Conservation (phyloP, 441 rosid species). For the Codiaeum variegatum region DNA sequence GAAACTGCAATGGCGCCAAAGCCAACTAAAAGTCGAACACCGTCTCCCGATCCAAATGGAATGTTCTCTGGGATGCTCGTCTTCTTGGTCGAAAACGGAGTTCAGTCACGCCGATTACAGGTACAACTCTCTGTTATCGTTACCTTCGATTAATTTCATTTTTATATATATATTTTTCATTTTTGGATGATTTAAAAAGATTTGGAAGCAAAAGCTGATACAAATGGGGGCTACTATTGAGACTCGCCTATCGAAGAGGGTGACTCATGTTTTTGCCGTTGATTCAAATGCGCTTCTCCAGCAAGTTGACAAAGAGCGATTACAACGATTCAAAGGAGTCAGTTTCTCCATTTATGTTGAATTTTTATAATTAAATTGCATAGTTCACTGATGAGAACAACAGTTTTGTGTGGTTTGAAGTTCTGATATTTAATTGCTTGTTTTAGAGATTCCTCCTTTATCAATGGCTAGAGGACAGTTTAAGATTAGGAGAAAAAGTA, state of each 20-base stretch:
- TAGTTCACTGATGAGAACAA: background rate
- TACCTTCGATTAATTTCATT: background rate
- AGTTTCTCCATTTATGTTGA: slow-evolving; percentile 22
- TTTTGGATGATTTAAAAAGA: slow-evolving; percentile 33
- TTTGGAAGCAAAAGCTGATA: slow-evolving; percentile 83
- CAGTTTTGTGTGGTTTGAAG: background rate
- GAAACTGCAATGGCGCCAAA: slow-evolving; percentile 64
- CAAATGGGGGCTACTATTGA: slow-evolving; percentile 76
- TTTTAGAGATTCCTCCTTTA: slow-evolving; percentile 58
- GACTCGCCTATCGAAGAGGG: slow-evolving; percentile 47
- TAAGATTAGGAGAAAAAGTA: slow-evolving; percentile 63
- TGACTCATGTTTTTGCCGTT: slow-evolving; percentile 65
- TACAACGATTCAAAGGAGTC: slow-evolving; percentile 61
- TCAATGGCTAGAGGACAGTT: slow-evolving; percentile 85
- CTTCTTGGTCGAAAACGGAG: slow-evolving; percentile 54
- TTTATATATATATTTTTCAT: background rate
- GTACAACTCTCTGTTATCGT: slow-evolving; percentile 26
- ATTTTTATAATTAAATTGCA: background rate
- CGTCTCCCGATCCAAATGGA: slow-evolving; percentile 54
- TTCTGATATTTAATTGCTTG: slow-evolving; percentile 6
- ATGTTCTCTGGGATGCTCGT: slow-evolving; percentile 74
- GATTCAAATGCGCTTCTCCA: slow-evolving; percentile 41
- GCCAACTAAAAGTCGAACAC: slow-evolving; percentile 38
- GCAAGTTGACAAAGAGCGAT: slow-evolving; percentile 31
- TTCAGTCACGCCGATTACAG: slow-evolving; percentile 82